Base-by-base conservation (phyloP, 164 flowering plant species). In the Tetrastigma voinierianum region DNA sequence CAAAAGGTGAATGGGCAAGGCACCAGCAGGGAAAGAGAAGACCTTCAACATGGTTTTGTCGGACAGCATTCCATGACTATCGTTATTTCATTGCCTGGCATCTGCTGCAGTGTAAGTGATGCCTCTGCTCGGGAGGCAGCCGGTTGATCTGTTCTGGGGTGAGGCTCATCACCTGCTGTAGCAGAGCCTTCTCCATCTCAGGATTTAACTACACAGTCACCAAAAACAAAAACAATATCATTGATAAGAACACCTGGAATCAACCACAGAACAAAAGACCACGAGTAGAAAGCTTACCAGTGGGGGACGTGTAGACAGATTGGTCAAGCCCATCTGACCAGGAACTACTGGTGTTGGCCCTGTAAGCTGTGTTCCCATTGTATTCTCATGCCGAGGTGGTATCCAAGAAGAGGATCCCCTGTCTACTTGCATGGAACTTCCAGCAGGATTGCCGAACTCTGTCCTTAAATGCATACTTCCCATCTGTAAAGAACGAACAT, bases 131-230 rank as follows among this genome's bases (percentile, higher is more conserved):
- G 13, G 93, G 90, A 62, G 98, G 99, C 19, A 95, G 80, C 57
- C 83, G 84, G 79, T 88, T 86, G 16, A 95, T 89, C 81, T 95
- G 99, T 64, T 95, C 97, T 8, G 86, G 97, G 2, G 97, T 83
- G 23, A 95, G 96, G 80, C 90, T 90, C 97, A 89, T 91, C 20
- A 95, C 97, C 72, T 95, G 97, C 69, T 91, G 95, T 61, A 94
- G 87, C 58, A 94, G 76, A 51, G 84, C 84, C 77, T 89, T 79
- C 82, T 94, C 98, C 90, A 90, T 84, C 57, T 91, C 97, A 10
- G 88, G 82, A 9, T 86, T 74, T 76, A 94, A 74, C 97, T 94
- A 61, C 73, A 68, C 51, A 24, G 60, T n/a, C 25, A 59, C 9
- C 47, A 57, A 70, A 63, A 14, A 47, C 12, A 52, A 25, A 47